Evolutionary conservation across 148 eudicot genomes (phyloP).

Genomic region (Arbutus unedo): DNA sequence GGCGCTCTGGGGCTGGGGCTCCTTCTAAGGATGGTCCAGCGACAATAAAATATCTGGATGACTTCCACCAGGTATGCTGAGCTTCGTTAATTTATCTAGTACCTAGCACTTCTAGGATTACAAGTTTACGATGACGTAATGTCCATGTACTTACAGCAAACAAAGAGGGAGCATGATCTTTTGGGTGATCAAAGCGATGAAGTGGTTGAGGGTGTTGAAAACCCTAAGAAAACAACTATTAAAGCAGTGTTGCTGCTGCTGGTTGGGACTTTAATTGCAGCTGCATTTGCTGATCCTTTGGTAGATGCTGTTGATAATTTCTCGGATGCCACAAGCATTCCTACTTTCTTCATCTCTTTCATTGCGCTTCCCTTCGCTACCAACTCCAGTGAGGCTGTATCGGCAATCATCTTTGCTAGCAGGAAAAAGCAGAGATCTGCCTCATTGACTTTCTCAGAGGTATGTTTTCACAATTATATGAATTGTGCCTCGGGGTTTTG

Average conservation of each 20-base stretch:
- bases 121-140: neutral
- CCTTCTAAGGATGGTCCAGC: slow-evolving; percentile 16
- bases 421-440: slow-evolving; percentile 77
- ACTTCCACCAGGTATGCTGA: slow-evolving; percentile 33
- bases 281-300: slow-evolving; percentile 85
- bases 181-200: slow-evolving; percentile 38
- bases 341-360: slow-evolving; percentile 90
- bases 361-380: slow-evolving; percentile 81
- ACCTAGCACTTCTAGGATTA: neutral
- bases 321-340: slow-evolving; percentile 81
- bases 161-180: slow-evolving; percentile 29
- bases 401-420: slow-evolving; percentile 81
- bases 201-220: slow-evolving; percentile 25
- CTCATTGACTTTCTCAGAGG: slow-evolving; percentile 91
- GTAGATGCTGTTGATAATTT: slow-evolving; percentile 85
- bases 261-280: slow-evolving; percentile 69
- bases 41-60: slow-evolving; percentile 29
- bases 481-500: neutral
- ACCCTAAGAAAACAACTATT: slow-evolving; percentile 34
- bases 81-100: neutral
- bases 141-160: slow-evolving; percentile 26
- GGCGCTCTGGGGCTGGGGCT: slow-evolving; percentile 16
- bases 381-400: slow-evolving; percentile 90
- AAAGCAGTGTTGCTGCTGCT: slow-evolving; percentile 58
- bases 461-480: slow-evolving; percentile 25